These are phyloP conservation scores for Hyaloperonospora brassicae DNA, from an alignment of 352 stramenopile genomes.

Conservation along the genomic window DNA sequence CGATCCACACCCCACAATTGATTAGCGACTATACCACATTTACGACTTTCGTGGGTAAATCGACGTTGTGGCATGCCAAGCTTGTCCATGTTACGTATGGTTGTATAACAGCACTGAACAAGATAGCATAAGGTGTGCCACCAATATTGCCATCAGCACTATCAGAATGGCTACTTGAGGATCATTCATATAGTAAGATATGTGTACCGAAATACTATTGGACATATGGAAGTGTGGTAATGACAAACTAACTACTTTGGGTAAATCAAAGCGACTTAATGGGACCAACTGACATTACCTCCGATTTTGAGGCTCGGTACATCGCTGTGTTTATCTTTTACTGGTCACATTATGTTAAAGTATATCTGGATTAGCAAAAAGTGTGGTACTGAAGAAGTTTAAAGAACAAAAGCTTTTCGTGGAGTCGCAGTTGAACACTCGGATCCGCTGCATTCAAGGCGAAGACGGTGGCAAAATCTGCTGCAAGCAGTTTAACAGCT, in stretches of 20 bases:
- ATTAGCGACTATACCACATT: not conserved
- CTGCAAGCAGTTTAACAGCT: not conserved
- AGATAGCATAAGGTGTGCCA: not conserved
- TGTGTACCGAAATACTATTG: not conserved
- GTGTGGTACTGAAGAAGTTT: too few relatives aligned
- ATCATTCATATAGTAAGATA: not conserved
- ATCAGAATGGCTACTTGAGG: not conserved
- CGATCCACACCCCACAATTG: too few relatives aligned
- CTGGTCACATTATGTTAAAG: not conserved
- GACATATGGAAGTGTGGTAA: not conserved
- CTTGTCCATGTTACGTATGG: not conserved
- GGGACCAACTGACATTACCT: not conserved
- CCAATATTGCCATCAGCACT: not conserved
- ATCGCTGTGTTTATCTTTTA: not conserved
- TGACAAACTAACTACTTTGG: not conserved
- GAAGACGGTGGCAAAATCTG: not conserved
- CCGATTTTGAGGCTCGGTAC: not conserved
- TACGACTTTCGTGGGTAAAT: not conserved
- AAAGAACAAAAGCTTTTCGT: too few relatives aligned
- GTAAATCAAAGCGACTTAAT: not conserved
- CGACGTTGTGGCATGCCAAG: not conserved
- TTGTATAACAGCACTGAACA: not conserved
- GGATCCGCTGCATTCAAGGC: not conserved
- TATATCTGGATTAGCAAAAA: not conserved
- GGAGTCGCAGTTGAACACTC: too few relatives aligned